These are phyloP conservation scores for Plasmodium coatneyi DNA, from an alignment of 169 alveolate genomes.

Conservation along the genomic window DNA sequence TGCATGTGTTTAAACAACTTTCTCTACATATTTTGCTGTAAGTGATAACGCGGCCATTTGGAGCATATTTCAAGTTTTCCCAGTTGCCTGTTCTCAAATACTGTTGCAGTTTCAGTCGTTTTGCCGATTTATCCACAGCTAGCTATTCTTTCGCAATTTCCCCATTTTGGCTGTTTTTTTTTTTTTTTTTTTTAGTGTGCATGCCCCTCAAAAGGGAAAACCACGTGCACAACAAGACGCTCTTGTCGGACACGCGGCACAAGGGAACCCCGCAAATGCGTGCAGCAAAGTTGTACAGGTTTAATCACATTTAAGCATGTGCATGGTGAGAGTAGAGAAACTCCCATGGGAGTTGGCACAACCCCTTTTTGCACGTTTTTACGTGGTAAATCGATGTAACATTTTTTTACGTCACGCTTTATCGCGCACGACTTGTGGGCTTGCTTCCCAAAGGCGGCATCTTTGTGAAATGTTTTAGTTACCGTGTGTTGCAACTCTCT, in stretches of 20 bases:
- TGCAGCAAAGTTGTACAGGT: background rate
- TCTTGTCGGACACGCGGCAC: background rate
- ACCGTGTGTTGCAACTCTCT: background rate
- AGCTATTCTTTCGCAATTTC: too few relatives aligned
- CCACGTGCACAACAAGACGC: constrained; percentile 23
- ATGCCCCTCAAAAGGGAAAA: constrained; percentile 12
- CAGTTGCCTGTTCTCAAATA: background rate
- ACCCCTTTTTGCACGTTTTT: background rate
- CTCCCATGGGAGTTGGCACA: background rate
- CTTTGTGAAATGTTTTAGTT: background rate
- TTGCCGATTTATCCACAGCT: background rate
- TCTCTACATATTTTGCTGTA: constrained; percentile 9
- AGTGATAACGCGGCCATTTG: background rate
- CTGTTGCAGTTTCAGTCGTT: background rate
- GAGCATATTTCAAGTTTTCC: background rate
- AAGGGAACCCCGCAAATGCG: background rate
- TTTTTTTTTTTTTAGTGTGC: constrained; percentile 44
- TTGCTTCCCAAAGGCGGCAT: background rate
- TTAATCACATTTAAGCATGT: background rate
- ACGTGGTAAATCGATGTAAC: background rate
- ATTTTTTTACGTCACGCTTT: background rate
- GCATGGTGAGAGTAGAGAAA: background rate
- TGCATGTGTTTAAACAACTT: constrained; percentile 16
- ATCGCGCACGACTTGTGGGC: too few relatives aligned
- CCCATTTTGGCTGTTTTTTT: background rate